phyloP scores from a whole-genome alignment of 768 basidiomycete species.

The Cystobasidium tubakii region DNA sequence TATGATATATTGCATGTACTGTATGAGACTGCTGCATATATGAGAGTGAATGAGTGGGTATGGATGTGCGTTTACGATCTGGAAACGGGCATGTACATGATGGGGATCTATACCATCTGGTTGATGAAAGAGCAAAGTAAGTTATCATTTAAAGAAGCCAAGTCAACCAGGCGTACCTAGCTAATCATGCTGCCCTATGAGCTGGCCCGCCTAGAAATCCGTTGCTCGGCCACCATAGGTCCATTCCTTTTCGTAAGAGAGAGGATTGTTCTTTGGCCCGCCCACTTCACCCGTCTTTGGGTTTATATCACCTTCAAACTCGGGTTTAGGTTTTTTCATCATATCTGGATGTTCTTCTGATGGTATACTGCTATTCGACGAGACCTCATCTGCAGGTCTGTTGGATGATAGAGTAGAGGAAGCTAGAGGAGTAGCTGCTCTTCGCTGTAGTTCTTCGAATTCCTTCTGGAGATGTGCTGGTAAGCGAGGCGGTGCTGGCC shows the following conservation, averaged over 20 bases:
- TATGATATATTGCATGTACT: too few relatives aligned
- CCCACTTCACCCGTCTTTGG: slow-evolving; percentile 77
- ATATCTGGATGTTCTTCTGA: slow-evolving; percentile 50
- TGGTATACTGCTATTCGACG: slow-evolving; percentile 45
- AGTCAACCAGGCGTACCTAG: too few relatives aligned
- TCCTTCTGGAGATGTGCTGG: slow-evolving; percentile 71
- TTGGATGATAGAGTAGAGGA: slow-evolving; percentile 34
- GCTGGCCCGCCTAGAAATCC: slow-evolving; percentile 6
- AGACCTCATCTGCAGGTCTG: slow-evolving; percentile 45
- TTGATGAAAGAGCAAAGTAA: too few relatives aligned
- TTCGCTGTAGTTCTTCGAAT: slow-evolving; percentile 73
- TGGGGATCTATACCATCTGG: too few relatives aligned
- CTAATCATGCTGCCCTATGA: too few relatives aligned
- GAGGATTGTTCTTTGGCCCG: slow-evolving; percentile 80
- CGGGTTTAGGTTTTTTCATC: slow-evolving; percentile 56
- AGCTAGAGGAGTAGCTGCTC: slow-evolving; percentile 49
- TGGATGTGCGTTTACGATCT: too few relatives aligned
- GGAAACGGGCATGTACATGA: too few relatives aligned
- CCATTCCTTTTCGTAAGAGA: slow-evolving; percentile 73
- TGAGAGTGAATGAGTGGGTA: too few relatives aligned
- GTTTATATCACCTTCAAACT: slow-evolving; percentile 75
- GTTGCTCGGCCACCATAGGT: slow-evolving; percentile 69
- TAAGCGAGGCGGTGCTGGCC: slow-evolving; percentile 68
- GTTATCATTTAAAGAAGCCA: too few relatives aligned
- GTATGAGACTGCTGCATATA: too few relatives aligned